Evolutionary conservation across 257 asterid genomes (phyloP).

Genomic region (Solanum stenotomum): DNA sequence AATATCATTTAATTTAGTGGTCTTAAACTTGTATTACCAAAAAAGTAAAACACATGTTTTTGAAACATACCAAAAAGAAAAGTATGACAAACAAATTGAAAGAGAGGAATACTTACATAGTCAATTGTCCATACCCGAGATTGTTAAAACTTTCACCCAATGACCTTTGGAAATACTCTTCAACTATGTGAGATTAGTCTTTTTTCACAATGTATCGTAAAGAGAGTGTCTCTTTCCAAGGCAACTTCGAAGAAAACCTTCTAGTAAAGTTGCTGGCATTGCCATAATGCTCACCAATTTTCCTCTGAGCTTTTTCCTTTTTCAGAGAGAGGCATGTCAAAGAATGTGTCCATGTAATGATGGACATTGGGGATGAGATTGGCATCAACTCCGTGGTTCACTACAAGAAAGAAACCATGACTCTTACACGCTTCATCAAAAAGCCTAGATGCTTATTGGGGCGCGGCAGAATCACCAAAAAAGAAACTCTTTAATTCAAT

Average conservation of each 20-base stretch:
- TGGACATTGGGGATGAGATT: too few species aligned
- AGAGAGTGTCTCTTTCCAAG: too few species aligned
- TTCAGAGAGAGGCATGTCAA: slow-evolving; percentile 41
- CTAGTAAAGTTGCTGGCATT: too few species aligned
- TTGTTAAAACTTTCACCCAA: too few species aligned
- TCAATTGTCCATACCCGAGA: too few species aligned
- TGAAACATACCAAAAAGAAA: slow-evolving; percentile 4
- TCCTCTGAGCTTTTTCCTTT: slow-evolving; percentile 54
- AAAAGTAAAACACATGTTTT: slow-evolving; percentile 17
- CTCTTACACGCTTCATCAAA: slow-evolving; percentile 53
- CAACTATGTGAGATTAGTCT: too few species aligned
- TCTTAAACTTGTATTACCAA: neutral
- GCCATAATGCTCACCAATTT: slow-evolving; percentile 3
- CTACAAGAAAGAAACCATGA: slow-evolving; percentile 53
- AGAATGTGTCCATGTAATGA: slow-evolving; percentile 12
- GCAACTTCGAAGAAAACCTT: too few species aligned
- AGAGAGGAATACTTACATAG: neutral
- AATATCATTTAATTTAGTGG: neutral
- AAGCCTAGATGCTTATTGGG: slow-evolving; percentile 25
- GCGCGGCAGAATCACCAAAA: too few species aligned
- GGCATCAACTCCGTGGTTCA: too few species aligned
- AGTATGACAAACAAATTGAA: neutral
- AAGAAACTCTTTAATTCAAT: too few species aligned
- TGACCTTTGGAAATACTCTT: too few species aligned
- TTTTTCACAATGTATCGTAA: too few species aligned